A percentile compares a stretch with the other conserved stretches of the same genome.
These are phyloP conservation scores for Fusarium sp. DNA, from an alignment of 2,329 filamentous ascomycete genomes.

Conservation along the genomic window DNA sequence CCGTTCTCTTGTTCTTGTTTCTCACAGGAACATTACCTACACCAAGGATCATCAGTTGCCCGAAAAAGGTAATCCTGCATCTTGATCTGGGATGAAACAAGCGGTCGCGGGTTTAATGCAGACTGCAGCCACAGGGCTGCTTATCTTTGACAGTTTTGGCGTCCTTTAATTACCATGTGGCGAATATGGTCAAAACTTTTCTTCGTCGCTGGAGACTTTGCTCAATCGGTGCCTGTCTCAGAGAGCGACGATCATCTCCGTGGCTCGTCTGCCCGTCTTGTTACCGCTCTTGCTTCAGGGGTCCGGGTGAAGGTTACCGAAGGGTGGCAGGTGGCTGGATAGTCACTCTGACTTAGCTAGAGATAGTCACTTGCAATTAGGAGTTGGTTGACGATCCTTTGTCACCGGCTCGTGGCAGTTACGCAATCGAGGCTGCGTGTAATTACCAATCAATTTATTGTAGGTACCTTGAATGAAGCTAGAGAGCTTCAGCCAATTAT, in stretches of 20 bases:
- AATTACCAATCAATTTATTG: background rate
- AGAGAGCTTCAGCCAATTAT: background rate
- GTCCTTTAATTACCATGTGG: constrained; percentile 36
- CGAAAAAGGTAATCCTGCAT: constrained; percentile 6
- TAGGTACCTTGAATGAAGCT: background rate
- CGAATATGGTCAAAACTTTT: constrained; percentile 26
- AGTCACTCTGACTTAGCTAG: background rate
- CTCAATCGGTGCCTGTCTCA: constrained; percentile 33
- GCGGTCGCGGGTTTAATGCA: constrained; percentile 15
- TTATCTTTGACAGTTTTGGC: constrained; percentile 37
- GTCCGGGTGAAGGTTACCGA: constrained; percentile 18
- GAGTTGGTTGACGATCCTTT: constrained; percentile 17
- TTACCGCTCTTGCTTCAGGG: constrained; percentile 19
- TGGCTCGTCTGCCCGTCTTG: constrained; percentile 3
- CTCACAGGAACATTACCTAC: background rate
- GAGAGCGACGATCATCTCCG: constrained; percentile 22
- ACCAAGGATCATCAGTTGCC: background rate
- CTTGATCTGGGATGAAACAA: constrained; percentile 39
- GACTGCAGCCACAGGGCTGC: constrained; percentile 13
- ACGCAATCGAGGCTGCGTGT: constrained; percentile 6
- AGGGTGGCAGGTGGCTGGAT: constrained; percentile 4
- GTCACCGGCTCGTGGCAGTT: background rate
- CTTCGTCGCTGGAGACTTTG: background rate
- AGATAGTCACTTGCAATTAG: constrained; percentile 8
- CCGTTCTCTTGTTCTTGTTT: background rate